Conservation (phyloP, 768 basidiomycete genomes). For the Lactarius deliciosus region DNA sequence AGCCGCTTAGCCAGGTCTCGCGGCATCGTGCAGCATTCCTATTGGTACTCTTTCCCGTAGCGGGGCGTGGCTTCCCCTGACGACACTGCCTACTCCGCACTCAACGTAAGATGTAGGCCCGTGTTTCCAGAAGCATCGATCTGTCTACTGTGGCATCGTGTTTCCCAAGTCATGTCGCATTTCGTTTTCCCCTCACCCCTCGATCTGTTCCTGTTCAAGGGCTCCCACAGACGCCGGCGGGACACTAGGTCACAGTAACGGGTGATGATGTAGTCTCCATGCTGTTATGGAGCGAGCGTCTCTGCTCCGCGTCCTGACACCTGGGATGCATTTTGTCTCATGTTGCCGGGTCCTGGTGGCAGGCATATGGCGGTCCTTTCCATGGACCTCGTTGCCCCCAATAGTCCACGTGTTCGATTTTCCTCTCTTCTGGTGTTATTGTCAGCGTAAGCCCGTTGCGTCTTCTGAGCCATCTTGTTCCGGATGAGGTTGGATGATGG, state of each 20-base stretch:
- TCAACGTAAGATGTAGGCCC: too few species aligned
- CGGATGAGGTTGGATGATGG: neutral
- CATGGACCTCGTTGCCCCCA: too few species aligned
- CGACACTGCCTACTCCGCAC: too few species aligned
- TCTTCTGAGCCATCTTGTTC: too few species aligned
- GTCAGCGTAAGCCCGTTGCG: too few species aligned
- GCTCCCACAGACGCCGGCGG: neutral
- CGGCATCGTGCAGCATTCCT: too few species aligned
- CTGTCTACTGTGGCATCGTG: neutral
- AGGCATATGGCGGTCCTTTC: neutral
- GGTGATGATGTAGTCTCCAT: neutral
- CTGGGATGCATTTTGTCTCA: neutral
- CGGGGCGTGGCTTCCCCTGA: too few species aligned
- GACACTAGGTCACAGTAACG: neutral
- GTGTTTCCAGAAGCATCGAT: too few species aligned
- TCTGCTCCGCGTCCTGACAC: slow-evolving; percentile 10
- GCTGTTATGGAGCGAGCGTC: neutral
- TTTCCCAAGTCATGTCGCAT: neutral
- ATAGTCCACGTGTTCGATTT: too few species aligned
- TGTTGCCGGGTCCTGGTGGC: neutral
- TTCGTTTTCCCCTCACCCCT: neutral
- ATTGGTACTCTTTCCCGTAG: too few species aligned
- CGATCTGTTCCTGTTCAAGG: neutral
- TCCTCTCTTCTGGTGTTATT: too few species aligned
- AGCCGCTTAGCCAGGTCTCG: too few species aligned